Percentiles rank a stretch among this genome's conserved stretches.
Evolutionary conservation across 768 basidiomycete genomes (phyloP).

Genomic region (Brasilioporus rufonigricans): DNA sequence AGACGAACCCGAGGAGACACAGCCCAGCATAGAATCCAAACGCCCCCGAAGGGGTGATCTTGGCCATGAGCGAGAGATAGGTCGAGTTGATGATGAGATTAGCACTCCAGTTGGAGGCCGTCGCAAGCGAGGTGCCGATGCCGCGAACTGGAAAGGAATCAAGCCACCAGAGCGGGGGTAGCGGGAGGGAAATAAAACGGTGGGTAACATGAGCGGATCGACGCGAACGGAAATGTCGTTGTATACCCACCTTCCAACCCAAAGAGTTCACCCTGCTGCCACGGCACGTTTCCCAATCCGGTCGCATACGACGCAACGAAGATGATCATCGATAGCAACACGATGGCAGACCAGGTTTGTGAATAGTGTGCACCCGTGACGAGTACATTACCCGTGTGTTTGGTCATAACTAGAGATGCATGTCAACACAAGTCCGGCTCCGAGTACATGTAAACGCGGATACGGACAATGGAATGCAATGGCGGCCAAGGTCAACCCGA

Average conservation of each 20-base stretch:
- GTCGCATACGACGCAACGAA: slow-evolving; percentile 83
- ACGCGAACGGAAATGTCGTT: neutral
- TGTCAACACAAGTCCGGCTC: neutral
- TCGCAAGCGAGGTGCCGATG: slow-evolving; percentile 70
- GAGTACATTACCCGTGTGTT: slow-evolving; percentile 57
- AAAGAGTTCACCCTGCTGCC: slow-evolving; percentile 88
- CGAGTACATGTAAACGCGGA: neutral
- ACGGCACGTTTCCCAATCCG: slow-evolving; percentile 77
- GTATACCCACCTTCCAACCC: slow-evolving; percentile 57
- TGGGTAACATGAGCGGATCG: neutral
- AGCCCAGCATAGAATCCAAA: slow-evolving; percentile 77
- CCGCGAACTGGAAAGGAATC: slow-evolving; percentile 53
- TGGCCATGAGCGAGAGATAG: slow-evolving; percentile 74
- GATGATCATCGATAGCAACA: slow-evolving; percentile 78
- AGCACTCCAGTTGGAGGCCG: slow-evolving; percentile 74
- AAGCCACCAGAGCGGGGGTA: too few species aligned
- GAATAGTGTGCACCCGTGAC: slow-evolving; percentile 59
- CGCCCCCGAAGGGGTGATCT: slow-evolving; percentile 70
- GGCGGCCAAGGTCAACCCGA: slow-evolving; percentile 41
- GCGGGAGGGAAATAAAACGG: neutral
- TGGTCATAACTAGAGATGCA: slow-evolving; percentile 49
- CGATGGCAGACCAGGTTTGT: slow-evolving; percentile 60
- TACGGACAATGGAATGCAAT: slow-evolving; percentile 49
- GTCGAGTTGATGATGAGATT: slow-evolving; percentile 79
- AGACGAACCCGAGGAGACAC: slow-evolving; percentile 67